Base-by-base conservation (phyloP, 495 filamentous ascomycete genomes). In the Apodospora peruviana region DNA sequence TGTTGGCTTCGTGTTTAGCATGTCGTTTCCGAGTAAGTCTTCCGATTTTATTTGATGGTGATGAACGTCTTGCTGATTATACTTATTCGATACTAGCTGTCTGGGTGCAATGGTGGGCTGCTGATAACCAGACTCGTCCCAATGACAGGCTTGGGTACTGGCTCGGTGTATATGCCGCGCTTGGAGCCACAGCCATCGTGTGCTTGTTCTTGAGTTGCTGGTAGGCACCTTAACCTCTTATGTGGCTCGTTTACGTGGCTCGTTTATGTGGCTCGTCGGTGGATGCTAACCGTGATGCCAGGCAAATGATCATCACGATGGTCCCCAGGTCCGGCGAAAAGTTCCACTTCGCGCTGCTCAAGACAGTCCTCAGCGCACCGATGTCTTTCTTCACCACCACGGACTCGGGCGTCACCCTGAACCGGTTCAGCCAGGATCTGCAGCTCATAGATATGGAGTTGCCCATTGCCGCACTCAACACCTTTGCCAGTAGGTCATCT, bases 361-460 rank as follows among this genome's bases (percentile, higher is more conserved):
- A 56, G 14, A 58, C 60, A 9, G 57, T 63, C 9, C 46, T 63
- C 18, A 57, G 59, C 25, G 60, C 65, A 14, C 67, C 57, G 11
- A 58, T 67, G 23, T 60, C 57, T 1, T 70, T 55, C 58, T 67
- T 59, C 32, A 50, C 50, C 29, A 54, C 48, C 18, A 68, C 53
- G 9, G 62, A 68, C 38, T 53, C 58, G 2, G 65, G 59, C 1
- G 46, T 62, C 14, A 64, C 60, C 12, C 42, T 66, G 29, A 70
- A 60, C 39, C 55, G 59, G 42, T 85, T 84, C 62, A 80, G 76
- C 51, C 80, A 84, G 55, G 81, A 84, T 43, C 63, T 85, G 20
- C 70, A 77, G 35, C 70, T 83, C 12, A 77, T 85, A 17, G 81
- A 85, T 51, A 81, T 75, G 71, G 73, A 82, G 27, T 66, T 67